Conservation (phyloP, 208 protist species). For the Herpetomonas samuelpessoai region DNA sequence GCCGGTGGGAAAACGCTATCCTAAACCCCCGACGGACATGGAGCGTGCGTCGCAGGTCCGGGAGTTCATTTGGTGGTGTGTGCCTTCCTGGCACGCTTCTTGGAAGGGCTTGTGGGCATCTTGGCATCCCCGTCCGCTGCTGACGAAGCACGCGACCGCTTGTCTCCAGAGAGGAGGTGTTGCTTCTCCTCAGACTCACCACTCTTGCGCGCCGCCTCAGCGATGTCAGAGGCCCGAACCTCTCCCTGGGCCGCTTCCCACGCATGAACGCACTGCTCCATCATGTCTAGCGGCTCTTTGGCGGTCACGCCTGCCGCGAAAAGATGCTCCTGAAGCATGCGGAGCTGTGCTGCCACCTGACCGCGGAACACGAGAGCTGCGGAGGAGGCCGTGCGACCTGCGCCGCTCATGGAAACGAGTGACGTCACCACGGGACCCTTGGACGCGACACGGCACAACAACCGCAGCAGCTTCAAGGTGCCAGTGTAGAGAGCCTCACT, state of each 20-base stretch:
- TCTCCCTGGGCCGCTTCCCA: too few species aligned
- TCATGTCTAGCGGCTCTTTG: conserved; percentile 30
- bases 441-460: conserved; percentile 16
- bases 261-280: conserved; percentile 18
- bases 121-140: too few species aligned
- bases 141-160: too few species aligned
- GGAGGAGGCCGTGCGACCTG: neutral
- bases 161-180: too few species aligned
- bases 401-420: neutral
- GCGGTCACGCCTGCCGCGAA: conserved; percentile 33
- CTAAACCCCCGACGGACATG: too few species aligned
- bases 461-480: conserved; percentile 30
- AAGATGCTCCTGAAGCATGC: conserved; percentile 21
- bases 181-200: neutral
- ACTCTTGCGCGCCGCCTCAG: too few species aligned
- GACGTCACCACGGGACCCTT: neutral
- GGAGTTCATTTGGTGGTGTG: too few species aligned
- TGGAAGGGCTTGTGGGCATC: too few species aligned
- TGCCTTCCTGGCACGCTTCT: too few species aligned
- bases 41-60: too few species aligned
- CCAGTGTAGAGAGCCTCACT: conserved; percentile 55
- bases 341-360: conserved; percentile 18
- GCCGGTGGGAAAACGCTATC: neutral
- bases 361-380: neutral
- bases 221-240: too few species aligned